Conservation (phyloP, 345 rosid genomes). For the Eucalyptus polybractea region DNA sequence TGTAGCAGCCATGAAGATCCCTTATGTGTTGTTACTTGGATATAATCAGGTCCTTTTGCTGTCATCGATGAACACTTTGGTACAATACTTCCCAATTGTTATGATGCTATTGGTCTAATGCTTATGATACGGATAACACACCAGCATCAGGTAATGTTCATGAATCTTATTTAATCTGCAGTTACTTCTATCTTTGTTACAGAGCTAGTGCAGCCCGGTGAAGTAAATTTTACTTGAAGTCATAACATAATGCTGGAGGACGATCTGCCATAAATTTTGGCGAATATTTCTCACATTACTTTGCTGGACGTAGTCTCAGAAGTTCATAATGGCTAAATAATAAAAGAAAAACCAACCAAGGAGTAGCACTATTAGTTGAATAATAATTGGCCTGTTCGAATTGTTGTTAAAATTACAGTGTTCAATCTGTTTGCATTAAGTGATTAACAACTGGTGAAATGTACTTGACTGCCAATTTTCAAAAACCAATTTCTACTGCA, state of each 20-base stretch:
- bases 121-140: constrained; percentile 95
- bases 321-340: neutral
- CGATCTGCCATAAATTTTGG: neutral
- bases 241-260: neutral
- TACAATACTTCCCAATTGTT: constrained; percentile 75
- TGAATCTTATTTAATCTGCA: neutral
- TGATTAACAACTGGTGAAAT: neutral
- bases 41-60: constrained; percentile 81
- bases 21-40: neutral
- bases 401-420: neutral
- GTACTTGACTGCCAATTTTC: neutral
- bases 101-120: constrained; percentile 96
- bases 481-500: neutral
- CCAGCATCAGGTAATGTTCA: constrained; percentile 74
- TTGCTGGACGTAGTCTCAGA: neutral
- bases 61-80: constrained; percentile 91
- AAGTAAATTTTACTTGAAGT: neutral
- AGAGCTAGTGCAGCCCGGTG: neutral
- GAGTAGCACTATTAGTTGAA: neutral
- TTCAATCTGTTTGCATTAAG: neutral
- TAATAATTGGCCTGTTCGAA: neutral
- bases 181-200: neutral
- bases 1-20: neutral
- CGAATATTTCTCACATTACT: neutral
- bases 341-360: neutral